Conservation (phyloP, 2,329 filamentous ascomycete species). For the Colletotrichum euphorbiae region DNA sequence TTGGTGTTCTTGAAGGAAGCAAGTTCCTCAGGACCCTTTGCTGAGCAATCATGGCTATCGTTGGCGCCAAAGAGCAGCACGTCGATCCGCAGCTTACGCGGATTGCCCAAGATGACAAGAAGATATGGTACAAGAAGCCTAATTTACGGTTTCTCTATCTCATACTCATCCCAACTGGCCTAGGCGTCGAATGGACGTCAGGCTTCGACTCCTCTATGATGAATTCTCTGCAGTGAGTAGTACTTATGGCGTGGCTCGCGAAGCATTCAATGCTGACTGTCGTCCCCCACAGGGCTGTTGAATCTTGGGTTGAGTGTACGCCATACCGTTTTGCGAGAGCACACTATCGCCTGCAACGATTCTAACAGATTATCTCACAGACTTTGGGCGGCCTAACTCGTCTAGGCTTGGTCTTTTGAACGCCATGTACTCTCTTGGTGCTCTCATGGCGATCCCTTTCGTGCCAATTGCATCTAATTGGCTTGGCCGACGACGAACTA, state of each 20-base stretch:
- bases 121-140: constrained; percentile 54
- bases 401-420: constrained; percentile 49
- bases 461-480: constrained; percentile 48
- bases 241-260: too few species aligned
- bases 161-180: constrained; percentile 52
- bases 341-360: background rate
- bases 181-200: constrained; percentile 59
- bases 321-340: background rate
- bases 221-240: constrained; percentile 51
- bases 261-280: too few species aligned
- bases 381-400: constrained; percentile 55
- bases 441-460: constrained; percentile 51
- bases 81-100: constrained; percentile 49
- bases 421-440: constrained; percentile 61
- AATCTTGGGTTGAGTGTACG: constrained; percentile 52
- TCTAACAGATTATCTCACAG: constrained; percentile 38
- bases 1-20: background rate
- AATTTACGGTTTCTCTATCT: constrained; percentile 54
- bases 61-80: constrained; percentile 50
- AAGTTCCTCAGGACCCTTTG: background rate
- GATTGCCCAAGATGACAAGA: constrained; percentile 51
- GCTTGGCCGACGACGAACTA: constrained; percentile 47
- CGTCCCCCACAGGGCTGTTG: constrained; percentile 44
- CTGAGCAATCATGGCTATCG: constrained; percentile 47
- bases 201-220: constrained; percentile 58